Evolutionary conservation across 495 filamentous ascomycete species (phyloP), one percentile per base, ranked within the genome.

Genomic region (Aspergillus ostianus): DNA sequence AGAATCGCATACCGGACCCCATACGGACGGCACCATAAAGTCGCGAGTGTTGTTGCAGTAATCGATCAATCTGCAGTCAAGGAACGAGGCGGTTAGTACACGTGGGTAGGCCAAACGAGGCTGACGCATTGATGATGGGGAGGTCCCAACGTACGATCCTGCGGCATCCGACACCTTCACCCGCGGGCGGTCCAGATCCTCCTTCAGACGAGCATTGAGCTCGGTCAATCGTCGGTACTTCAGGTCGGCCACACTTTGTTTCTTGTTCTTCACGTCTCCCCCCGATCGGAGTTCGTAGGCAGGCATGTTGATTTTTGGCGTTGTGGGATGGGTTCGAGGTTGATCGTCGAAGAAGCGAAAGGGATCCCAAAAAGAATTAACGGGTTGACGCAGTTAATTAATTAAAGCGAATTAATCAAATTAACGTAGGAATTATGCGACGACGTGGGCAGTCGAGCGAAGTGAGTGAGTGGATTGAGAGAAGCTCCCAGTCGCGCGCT

Each of bases 191-290:
- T 98, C 94, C 58, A 98, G 80, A 78, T 98, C 94, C 74, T 98
- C 94, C 67, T 91, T 86, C 71, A 98, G 82, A 64, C 95, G 87
- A 66, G 88, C 87, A 82, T 98, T 98, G 72, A 98, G 85, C 78
- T 98, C 94, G 51, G 91, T 97, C 75, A 98, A 81, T 48, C 95
- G 90, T 63, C 94, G 89, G 64, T 97, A 85, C 80, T 98, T 98
- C 57, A 98, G 85, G 76, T 98, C 94, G 52, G 94, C 95, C 86
- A 98, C 97, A 74, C 91, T 95, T 76, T 98, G 95, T 82, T 97
- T 97, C 84, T 95, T 97, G 80, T 92, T 95, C 83, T 89, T 94
- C 70, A 93, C 88, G 72, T 84, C 81, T 56, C 81, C 82, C 29
- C 81, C 82, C 12, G 82, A 76, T 70, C 82, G 80, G 62, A 85